Evolutionary conservation across 2,329 filamentous ascomycete genomes (phyloP), one percentile per base, ranked within the genome.

Genomic region (Colletotrichum sp.): DNA sequence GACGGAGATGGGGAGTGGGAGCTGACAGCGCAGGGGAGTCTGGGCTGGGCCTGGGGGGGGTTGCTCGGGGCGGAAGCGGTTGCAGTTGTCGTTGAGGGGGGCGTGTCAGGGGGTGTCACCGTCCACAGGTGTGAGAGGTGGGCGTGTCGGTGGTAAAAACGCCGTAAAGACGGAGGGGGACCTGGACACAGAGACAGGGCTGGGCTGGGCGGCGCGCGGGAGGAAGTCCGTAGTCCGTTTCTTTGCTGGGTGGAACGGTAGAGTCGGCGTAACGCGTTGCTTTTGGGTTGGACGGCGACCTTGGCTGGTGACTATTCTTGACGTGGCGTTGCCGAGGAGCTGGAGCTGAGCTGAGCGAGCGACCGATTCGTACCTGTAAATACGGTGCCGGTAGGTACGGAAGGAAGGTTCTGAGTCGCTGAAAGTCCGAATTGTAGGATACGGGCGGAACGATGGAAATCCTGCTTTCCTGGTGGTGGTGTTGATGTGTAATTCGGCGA

Each of bases 251-350:
- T n/a, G 65, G 12, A 22, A 30, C n/a, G 28, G 65, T 28, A 48
- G 34, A 48, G 27, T 66, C n/a, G 44, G 44, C 44, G 44, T 44
- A 32, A 19, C 25, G 25, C 4, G 34, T 48, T 67, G 48, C 48
- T 55, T 68, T 57, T 68, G 25, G 27, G 65, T 59, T 36, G 44
- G 28, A 34, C 30, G 66, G 66, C 48, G 44, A 39, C 44, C 66
- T 67, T 44, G 32, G 48, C 66, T 65, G 64, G 68, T 72, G 48
- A 55, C 69, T 75, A 72, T 68, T 75, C 63, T 67, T 22, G 63
- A 72, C 72, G 72, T 75, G 72, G 72, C 72, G 68, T 71, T 75
- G 69, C 69, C 25, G 60, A 60, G 72, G 30, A 48, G 19, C 28
- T 34, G 27, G 71, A 69, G 65, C 64, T 72, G 44, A 48, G 44